Conservation (phyloP, 2,329 filamentous ascomycete species). For the Claviceps lovelessii region DNA sequence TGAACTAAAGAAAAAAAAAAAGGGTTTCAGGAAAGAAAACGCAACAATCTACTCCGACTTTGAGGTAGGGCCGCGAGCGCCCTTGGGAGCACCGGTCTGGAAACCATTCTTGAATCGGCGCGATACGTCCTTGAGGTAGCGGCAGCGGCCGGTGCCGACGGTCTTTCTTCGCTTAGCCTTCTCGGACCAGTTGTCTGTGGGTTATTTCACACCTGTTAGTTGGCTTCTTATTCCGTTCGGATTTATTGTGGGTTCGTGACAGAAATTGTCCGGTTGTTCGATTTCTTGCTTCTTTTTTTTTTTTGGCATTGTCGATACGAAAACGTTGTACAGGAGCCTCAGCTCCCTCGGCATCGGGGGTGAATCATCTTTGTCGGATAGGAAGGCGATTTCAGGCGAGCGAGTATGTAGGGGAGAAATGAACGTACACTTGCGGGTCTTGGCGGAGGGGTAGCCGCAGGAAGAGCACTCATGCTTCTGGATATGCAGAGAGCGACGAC, state of each 20-base stretch:
- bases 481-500: slow-evolving; percentile 94
- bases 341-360: neutral
- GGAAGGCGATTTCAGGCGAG: neutral
- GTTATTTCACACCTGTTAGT: neutral
- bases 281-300: neutral
- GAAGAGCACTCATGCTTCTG: slow-evolving; percentile 96
- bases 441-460: slow-evolving; percentile 95
- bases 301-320: neutral
- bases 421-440: slow-evolving; percentile 94
- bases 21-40: neutral
- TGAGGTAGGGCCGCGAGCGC: slow-evolving; percentile 37
- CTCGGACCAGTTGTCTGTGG: slow-evolving; percentile 95
- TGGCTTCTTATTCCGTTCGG: neutral
- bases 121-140: slow-evolving; percentile 83
- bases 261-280: too few relatives aligned
- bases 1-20: neutral
- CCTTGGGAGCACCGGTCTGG: slow-evolving; percentile 79
- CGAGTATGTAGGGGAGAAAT: neutral
- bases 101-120: slow-evolving; percentile 96
- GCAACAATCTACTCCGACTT: slow-evolving; percentile 10
- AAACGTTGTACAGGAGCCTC: neutral
- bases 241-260: neutral
- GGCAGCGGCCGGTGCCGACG: slow-evolving; percentile 89
- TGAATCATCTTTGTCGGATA: neutral
- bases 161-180: slow-evolving; percentile 99